Percentiles rank a stretch among this genome's conserved stretches.
phyloP scores from a whole-genome alignment of 371 early-diverging fungal species.

The Lichtheimia ramosa region DNA sequence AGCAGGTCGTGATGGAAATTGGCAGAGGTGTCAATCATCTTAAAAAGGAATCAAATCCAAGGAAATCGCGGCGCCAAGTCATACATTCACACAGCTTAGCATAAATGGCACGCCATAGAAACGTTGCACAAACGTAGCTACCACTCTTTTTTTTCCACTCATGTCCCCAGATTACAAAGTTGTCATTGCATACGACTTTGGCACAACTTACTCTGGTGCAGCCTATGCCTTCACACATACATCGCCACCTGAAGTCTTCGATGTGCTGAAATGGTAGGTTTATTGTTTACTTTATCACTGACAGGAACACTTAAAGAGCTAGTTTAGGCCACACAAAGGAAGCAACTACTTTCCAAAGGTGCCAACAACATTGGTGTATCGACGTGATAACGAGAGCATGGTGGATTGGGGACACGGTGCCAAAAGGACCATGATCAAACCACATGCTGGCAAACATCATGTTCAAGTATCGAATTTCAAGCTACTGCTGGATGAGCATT shows the following conservation, averaged over 20 bases:
- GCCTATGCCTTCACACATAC: conserved; percentile 59
- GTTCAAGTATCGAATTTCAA: conserved; percentile 55
- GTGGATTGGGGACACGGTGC: conserved; percentile 58
- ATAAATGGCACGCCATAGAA: too few species aligned
- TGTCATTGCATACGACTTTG: conserved; percentile 52
- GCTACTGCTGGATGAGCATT: conserved; percentile 49
- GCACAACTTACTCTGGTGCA: conserved; percentile 57
- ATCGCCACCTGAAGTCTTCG: conserved; percentile 47
- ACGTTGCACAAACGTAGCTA: too few species aligned
- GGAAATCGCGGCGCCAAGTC: too few species aligned
- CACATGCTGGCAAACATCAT: conserved; percentile 50
- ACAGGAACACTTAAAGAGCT: neutral
- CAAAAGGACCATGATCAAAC: conserved; percentile 48
- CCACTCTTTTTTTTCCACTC: too few species aligned
- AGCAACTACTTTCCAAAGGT: conserved; percentile 54
- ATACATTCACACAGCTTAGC: too few species aligned
- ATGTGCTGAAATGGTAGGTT: conserved; percentile 53
- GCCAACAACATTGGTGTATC: conserved; percentile 45
- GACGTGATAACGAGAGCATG: conserved; percentile 25
- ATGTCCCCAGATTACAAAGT: conserved; percentile 33
- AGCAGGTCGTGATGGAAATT: too few species aligned
- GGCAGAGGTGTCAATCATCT: too few species aligned
- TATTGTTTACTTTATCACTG: neutral
- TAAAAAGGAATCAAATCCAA: too few species aligned
- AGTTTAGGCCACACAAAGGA: conserved; percentile 52